Base-by-base conservation (phyloP, 768 basidiomycete genomes). In the Suillus decipiens region DNA sequence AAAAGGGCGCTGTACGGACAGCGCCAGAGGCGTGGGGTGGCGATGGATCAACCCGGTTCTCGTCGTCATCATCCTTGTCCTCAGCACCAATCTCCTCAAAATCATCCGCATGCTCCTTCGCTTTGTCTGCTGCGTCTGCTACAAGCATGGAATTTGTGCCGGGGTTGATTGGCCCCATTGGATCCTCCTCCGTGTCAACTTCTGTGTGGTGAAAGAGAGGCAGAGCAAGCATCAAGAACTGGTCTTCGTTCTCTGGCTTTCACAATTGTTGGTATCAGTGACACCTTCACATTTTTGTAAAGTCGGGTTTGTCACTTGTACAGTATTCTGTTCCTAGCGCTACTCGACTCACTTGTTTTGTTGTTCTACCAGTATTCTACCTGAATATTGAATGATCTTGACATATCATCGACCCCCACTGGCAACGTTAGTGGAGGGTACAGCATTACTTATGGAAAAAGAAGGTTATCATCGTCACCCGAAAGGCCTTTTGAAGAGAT, bases 1-100 rank as follows among this genome's bases (percentile, higher is more conserved):
- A 71, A 72, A 61, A 24, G 69, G 67, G 24, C 67, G 73, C 37
- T 67, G 66, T 11, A 59, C 37, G 39, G 73, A 64, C 57, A 60
- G 68, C 22, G 75, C 70, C 34, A 74, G 69, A 7, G 76, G 74
- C 2, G 79, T 73, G 6, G 86, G n/a, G 80, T 62, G 83, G 62
- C 31, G 85, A 82, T 0, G 90, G 87, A 57, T 89, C 89, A 10
- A 90, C 82, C 91, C 91, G 92, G 57, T 84, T 84, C 10, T 83
- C 80, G 33, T 78, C 80, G 37, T 78, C 83, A 8, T 79, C 79
- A 8, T 79, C 77, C 12, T 72, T 76, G 17, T 62, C 59, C 15
- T 70, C 72, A 11, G 62, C 67, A 47, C 74, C 68, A 24, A 71
- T 72, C 69, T 73, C 67, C 45, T 67, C 71, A 53, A 69, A 70